phyloP scores from a whole-genome alignment of 1,284 basidiomycete genomes.

The Microbotryum lychnidis-dioicae region DNA sequence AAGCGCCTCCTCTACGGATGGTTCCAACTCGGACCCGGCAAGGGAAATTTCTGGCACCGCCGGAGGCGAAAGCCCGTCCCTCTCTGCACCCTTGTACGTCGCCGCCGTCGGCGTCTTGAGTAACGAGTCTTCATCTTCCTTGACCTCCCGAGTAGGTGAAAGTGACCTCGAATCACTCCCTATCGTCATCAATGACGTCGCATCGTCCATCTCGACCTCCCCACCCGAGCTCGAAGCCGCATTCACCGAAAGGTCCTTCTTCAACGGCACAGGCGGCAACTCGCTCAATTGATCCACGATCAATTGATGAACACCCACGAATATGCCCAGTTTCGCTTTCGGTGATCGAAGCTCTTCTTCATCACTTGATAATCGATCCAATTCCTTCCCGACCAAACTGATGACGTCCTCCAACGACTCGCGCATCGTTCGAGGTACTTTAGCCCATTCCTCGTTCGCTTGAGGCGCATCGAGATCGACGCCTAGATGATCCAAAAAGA shows the following conservation, averaged over 20 bases:
- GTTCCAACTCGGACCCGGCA: neutral
- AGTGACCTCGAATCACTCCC: conserved; percentile 11
- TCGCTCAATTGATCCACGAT: conserved; percentile 55
- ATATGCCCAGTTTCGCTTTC: conserved; percentile 63
- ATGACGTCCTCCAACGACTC: conserved; percentile 59
- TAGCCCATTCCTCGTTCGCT: conserved; percentile 26
- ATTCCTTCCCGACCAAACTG: conserved; percentile 60
- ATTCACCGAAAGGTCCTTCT: conserved; percentile 27
- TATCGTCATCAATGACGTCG: conserved; percentile 12
- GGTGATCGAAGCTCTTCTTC: conserved; percentile 54
- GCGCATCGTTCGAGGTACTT: conserved; percentile 44
- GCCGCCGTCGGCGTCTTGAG: conserved; percentile 7
- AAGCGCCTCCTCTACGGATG: neutral
- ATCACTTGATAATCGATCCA: conserved; percentile 52
- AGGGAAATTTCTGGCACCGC: conserved; percentile 18
- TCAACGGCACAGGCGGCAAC: conserved; percentile 36
- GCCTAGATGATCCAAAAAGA: conserved; percentile 77
- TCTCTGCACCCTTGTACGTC: conserved; percentile 3
- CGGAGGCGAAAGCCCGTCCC: neutral
- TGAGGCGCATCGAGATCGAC: conserved; percentile 52
- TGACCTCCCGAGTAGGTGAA: conserved; percentile 8
- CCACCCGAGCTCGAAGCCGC: conserved; percentile 6
- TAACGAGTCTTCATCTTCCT: conserved; percentile 10
- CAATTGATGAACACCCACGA: conserved; percentile 73
- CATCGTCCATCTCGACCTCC: conserved; percentile 36